Base-by-base conservation (phyloP, 441 rosid species). In the Metrosideros polymorpha region DNA sequence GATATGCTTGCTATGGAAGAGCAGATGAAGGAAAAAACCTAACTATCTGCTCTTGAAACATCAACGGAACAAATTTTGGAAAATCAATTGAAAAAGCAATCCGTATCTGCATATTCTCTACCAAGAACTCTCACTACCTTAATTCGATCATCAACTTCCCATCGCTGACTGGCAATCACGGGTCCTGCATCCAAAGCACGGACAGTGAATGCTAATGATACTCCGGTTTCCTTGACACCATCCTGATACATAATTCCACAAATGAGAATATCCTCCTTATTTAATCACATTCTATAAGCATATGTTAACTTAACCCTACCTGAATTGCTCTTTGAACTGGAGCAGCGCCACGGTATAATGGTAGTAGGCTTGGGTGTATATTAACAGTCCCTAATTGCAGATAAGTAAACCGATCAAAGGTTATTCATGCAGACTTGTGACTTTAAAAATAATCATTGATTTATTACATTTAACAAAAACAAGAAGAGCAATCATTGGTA, bases 141-240 rank as follows among this genome's bases (percentile, higher is more conserved):
- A 85, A 96, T 94, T 71, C 92, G 96, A 86, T 95, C 95, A 92
- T 96, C 96, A 25, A 97, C 91, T 89, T 91, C 90, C 84, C 94
- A 32, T 50, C 86, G 93, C 88, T 92, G 89, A 82, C 59, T 57
- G 84, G 98, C 94, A 92, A 97, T 94, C 88, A 97, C 91, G 57
- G 99, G 97, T 86, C 99, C 99, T 88, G 99, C 94, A 95, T 97
- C 99, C 84, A 97, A 86, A 82, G 95, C 95, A 75, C 93, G 95
- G 39, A 96, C 94, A 5, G 98, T 95, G 90, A 94, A 97, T 56
- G 97, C 99, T 90, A 95, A 86, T 54, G 99, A 96, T 47, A 97
- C 98, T 89, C 99, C 99, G 27, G 99, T 95, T 90, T 95, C 96
- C 88, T 87, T 83, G 51, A 90, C 98, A 87, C 99, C 99, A 91